Evolutionary conservation across 768 basidiomycete species (phyloP).

Genomic region (Mrakia gelida): DNA sequence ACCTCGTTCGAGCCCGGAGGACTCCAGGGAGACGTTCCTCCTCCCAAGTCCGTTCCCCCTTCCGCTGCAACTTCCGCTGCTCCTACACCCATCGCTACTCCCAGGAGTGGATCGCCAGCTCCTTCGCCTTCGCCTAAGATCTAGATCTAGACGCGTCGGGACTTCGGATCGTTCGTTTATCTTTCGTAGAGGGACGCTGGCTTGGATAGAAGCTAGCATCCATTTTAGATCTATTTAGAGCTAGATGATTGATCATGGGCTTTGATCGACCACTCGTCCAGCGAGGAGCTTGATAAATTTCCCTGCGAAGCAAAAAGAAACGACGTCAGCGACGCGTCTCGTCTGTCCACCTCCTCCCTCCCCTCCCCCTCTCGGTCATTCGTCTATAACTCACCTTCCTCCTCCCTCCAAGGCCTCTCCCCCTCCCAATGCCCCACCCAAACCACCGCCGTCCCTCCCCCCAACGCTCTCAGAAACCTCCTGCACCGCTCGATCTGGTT

Average conservation of each 20-base stretch:
- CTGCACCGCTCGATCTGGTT: conserved; percentile 64
- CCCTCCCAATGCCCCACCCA: conserved; percentile 31
- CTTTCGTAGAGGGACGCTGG: background rate
- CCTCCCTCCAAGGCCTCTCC: conserved; percentile 31
- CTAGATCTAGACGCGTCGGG: background rate
- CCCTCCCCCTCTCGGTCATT: no score
- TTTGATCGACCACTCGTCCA: background rate
- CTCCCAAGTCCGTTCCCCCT: conserved; percentile 3
- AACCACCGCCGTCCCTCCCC: conserved; percentile 21
- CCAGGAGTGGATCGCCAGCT: background rate
- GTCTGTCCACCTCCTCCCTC: background rate
- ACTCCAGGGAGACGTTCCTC: conserved; percentile 26
- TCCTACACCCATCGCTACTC: background rate
- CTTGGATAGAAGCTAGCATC: no score
- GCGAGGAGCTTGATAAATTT: conserved; percentile 12
- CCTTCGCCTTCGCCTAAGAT: background rate
- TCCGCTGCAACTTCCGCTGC: background rate
- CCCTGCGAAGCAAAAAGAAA: background rate
- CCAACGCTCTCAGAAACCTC: conserved; percentile 55
- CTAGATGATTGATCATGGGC: no score
- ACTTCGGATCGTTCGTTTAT: no score
- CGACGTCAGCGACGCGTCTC: background rate
- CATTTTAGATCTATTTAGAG: background rate
- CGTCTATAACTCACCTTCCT: background rate
- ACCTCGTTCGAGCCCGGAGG: conserved; percentile 33